Base-by-base conservation (phyloP, 352 stramenopile genomes). In the Phytopythium helicoides region DNA sequence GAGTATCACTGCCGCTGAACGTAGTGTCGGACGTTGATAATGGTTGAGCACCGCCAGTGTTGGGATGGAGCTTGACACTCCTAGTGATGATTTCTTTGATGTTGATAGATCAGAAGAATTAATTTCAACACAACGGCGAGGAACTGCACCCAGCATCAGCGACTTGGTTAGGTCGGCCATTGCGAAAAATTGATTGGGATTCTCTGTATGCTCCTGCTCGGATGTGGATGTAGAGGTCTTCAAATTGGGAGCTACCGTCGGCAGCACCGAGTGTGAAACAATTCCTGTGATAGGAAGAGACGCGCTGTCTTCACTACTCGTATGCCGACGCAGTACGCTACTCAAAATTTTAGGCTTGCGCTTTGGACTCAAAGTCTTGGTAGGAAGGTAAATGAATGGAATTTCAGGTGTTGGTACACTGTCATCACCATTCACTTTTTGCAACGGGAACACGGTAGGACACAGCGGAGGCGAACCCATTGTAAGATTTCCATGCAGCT, bases 301-400 rank as follows among this genome's bases (percentile, higher is more conserved):
- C 9, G 28, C 28, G 9, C 28, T n/a, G 25, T 3, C 15, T 38
- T 22, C 3, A 9, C 44, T 38, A 10, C 25, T 18, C 44, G 25
- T 8, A n/a, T 37, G 44, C 16, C 11, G 6, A 25, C 44, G 6
- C 14, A 21, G 22, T 11, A 26, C 16, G 25, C 44, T n/a, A n/a
- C 44, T 0, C 44, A 26, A 35, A 25, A 23, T 47, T 51, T 12
- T 47, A 49, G 26, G 46, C 52, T 22, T 9, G n/a, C 7, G 22
- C 25, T 41, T 22, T 26, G 7, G n/a, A 37, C 37, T 47, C 7
- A 75, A 50, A 3, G 64, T 52, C 53, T 82, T 86, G n/a, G 64
- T 81, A 4, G 75, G 73, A 6, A 89, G 47, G 40, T 89, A 89
- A 2, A 86, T 40, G 62, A 89, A 84, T 3, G 64, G 59, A 1